Evolutionary conservation across 768 basidiomycete genomes (phyloP).

Genomic region (Auricularia sp.): DNA sequence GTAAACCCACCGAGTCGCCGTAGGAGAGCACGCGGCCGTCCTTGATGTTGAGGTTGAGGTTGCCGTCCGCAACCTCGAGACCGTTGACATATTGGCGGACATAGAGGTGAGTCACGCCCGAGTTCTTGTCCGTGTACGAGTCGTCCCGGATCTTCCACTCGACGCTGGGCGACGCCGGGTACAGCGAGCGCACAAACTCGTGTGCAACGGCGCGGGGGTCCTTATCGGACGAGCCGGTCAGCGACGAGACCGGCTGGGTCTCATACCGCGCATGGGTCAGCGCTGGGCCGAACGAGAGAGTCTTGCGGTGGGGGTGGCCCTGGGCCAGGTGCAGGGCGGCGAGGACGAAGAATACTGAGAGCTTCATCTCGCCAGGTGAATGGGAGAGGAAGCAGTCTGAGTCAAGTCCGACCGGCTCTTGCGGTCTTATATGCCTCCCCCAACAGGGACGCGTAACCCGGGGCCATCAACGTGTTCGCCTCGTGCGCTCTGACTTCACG

Average conservation of each 20-base stretch:
- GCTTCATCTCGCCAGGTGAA: not conserved
- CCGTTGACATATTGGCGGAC: constrained; percentile 77
- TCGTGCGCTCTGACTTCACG: too few species aligned
- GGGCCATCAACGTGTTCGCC: too few species aligned
- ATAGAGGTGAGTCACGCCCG: constrained; percentile 85
- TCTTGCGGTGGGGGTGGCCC: constrained; percentile 47
- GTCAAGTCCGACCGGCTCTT: not conserved
- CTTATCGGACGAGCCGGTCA: constrained; percentile 21
- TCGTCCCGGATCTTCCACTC: constrained; percentile 48
- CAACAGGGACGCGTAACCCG: not conserved
- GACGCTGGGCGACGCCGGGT: not conserved
- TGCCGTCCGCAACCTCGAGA: constrained; percentile 79
- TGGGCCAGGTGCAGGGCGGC: not conserved
- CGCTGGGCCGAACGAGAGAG: constrained; percentile 78
- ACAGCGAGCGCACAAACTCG: not conserved
- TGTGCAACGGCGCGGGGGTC: constrained; percentile 48
- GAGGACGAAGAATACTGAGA: not conserved
- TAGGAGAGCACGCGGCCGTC: constrained; percentile 75
- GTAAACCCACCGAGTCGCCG: constrained; percentile 65
- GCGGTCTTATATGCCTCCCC: not conserved
- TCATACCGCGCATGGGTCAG: constrained; percentile 51
- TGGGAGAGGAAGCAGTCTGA: not conserved
- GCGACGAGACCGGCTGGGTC: constrained; percentile 24
- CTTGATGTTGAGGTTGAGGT: constrained; percentile 89
- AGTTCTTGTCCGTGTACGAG: constrained; percentile 78